Conservation (phyloP, 164 flowering plant genomes). For the Cinnamomum micranthum region DNA sequence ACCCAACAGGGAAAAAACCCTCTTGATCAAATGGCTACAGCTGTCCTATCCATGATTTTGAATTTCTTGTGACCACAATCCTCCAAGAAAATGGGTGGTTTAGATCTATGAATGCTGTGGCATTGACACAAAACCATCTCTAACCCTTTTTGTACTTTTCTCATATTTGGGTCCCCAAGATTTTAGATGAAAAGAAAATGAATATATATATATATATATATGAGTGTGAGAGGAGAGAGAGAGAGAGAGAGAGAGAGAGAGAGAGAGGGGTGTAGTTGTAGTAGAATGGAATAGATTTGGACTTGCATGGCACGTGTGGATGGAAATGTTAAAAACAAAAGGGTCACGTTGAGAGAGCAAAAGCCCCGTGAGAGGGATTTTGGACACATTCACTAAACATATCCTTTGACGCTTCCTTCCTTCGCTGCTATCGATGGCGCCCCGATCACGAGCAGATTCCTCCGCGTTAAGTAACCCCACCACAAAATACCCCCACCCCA, state of each 20-base stretch:
- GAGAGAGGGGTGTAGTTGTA: constrained; percentile 5
- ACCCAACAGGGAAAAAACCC: neutral
- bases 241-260: constrained; percentile 25
- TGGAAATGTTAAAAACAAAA: constrained; percentile 9
- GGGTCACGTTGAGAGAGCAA: constrained; percentile 18
- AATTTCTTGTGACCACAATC: neutral
- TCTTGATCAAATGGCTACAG: neutral
- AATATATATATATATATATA: no score
- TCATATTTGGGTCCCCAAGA: neutral
- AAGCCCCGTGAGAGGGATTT: constrained; percentile 42
- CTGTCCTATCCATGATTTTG: neutral
- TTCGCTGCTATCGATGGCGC: constrained; percentile 52
- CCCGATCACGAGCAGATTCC: constrained; percentile 34
- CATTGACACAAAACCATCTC: neutral
- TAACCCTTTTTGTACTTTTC: neutral
- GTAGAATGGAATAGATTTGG: constrained; percentile 2
- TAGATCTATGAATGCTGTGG: neutral
- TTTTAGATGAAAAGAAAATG: neutral
- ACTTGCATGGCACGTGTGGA: constrained; percentile 9
- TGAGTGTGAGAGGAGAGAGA: constrained; percentile 2
- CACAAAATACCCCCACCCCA: neutral
- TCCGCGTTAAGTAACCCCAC: constrained; percentile 5
- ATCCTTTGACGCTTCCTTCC: constrained; percentile 32
- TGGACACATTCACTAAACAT: constrained; percentile 26
- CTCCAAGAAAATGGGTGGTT: constrained; percentile 1